A percentile compares a stretch with the other conserved stretches of the same genome.
These are phyloP conservation scores for Trichoderma reesei DNA, from an alignment of 495 filamentous ascomycete species.

Conservation along the genomic window DNA sequence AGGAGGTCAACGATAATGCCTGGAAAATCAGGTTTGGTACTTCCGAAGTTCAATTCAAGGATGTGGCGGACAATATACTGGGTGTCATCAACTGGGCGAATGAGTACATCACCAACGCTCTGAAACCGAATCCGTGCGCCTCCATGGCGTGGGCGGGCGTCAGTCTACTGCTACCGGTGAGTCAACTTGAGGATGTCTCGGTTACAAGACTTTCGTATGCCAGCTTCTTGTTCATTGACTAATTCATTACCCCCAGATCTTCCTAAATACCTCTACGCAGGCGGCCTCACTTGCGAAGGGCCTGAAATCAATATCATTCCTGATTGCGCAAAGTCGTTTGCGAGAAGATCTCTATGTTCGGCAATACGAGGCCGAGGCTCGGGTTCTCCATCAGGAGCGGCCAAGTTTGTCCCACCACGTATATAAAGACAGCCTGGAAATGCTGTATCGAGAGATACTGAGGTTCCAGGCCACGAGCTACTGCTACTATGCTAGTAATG, in stretches of 20 bases:
- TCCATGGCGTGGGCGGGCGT: neutral
- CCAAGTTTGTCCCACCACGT: neutral
- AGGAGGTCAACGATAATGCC: neutral
- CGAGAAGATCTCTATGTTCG: neutral
- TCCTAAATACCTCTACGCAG: neutral
- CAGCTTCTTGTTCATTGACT: neutral
- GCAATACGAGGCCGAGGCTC: neutral
- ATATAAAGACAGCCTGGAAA: neutral
- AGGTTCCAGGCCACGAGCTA: neutral
- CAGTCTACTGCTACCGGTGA: neutral
- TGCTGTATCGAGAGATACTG: neutral
- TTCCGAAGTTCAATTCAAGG: neutral
- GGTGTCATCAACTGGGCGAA: neutral
- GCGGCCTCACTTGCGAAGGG: neutral
- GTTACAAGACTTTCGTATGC: neutral
- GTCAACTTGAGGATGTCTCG: neutral
- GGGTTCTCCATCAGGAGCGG: neutral
- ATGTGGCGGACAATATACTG: neutral
- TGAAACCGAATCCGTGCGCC: neutral
- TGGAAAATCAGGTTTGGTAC: neutral
- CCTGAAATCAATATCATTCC: neutral
- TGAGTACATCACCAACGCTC: neutral
- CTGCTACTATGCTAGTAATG: neutral
- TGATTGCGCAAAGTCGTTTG: neutral
- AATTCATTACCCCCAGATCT: neutral